Conservation (phyloP, 495 filamentous ascomycete genomes). For the Ascobolus immersus region DNA sequence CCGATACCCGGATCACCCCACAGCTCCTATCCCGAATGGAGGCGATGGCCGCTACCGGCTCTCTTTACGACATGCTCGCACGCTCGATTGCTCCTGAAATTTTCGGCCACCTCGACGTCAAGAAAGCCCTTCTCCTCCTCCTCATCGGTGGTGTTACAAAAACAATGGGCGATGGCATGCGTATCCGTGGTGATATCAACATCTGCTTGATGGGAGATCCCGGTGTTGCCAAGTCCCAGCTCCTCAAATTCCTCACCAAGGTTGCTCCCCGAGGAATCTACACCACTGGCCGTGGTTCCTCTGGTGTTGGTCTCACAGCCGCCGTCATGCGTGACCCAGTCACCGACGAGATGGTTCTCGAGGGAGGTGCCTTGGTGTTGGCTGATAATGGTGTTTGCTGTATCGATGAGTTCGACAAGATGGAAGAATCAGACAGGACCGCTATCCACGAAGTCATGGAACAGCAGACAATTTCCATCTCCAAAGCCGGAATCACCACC, state of each 20-base stretch:
- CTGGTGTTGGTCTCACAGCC: conserved; percentile 87
- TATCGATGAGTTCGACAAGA: conserved; percentile 99
- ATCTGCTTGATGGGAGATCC: conserved; percentile 97
- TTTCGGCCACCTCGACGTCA: conserved; percentile 85
- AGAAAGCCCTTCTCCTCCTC: conserved; percentile 83
- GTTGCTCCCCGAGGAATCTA: conserved; percentile 93
- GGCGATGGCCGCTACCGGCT: conserved; percentile 52
- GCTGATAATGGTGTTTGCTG: conserved; percentile 98
- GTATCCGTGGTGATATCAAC: conserved; percentile 95
- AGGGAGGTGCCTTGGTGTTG: conserved; percentile 83
- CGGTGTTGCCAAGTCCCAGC: conserved; percentile 94
- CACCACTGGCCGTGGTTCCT: conserved; percentile 86
- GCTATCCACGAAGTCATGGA: conserved; percentile 99
- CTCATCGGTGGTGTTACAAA: conserved; percentile 93
- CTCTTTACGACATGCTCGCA: conserved; percentile 80
- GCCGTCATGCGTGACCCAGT: conserved; percentile 97
- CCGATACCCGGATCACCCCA: conserved; percentile 47
- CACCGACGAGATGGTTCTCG: conserved; percentile 95
- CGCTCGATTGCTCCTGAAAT: conserved; percentile 96
- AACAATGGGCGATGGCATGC: conserved; percentile 92
- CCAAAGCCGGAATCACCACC: conserved; percentile 91
- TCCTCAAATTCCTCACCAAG: conserved; percentile 95
- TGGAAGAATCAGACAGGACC: conserved; percentile 89
- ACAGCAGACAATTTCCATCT: conserved; percentile 96
- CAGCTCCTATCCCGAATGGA: conserved; percentile 56